These are phyloP conservation scores for Poa pratensis DNA, from an alignment of 176 grass and related monocot species.

Conservation along the genomic window DNA sequence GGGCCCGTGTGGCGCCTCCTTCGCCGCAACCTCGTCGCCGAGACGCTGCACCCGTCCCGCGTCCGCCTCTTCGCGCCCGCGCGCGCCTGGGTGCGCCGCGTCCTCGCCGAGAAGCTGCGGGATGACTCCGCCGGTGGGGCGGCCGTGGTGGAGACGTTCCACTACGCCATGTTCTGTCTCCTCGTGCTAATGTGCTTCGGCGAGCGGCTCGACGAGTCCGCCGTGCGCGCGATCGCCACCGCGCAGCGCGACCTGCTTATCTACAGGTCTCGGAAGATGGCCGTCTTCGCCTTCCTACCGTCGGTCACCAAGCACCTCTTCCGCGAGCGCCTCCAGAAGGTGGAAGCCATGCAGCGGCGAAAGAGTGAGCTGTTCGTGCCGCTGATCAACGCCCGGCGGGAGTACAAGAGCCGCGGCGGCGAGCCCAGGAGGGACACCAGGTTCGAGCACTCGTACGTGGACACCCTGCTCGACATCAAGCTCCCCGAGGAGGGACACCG, in stretches of 20 bases:
- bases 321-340: constrained; percentile 28
- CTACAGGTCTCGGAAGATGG: constrained; percentile 15
- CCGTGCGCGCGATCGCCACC: constrained; percentile 47
- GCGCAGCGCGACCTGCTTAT: constrained; percentile 34
- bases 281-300: constrained; percentile 40
- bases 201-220: constrained; percentile 57
- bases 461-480: constrained; percentile 52
- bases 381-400: constrained; percentile 43
- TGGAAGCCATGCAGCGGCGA: constrained; percentile 4
- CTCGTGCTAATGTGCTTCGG: constrained; percentile 82
- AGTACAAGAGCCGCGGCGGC: constrained; percentile 9
- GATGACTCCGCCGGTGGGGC: not conserved
- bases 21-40: constrained; percentile 58
- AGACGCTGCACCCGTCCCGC: constrained; percentile 49
- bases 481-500: constrained; percentile 42
- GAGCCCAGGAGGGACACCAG: constrained; percentile 9
- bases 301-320: constrained; percentile 48
- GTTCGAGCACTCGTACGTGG: constrained; percentile 52
- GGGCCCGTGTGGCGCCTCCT: constrained; percentile 60
- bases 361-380: constrained; percentile 35
- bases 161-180: constrained; percentile 64
- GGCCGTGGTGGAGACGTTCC: constrained; percentile 44
- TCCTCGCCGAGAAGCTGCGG: constrained; percentile 40
- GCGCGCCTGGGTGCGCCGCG: constrained; percentile 40
- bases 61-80: constrained; percentile 50